phyloP scores from a whole-genome alignment of 148 eudicot species.

The Tetragonia tetragonoides region DNA sequence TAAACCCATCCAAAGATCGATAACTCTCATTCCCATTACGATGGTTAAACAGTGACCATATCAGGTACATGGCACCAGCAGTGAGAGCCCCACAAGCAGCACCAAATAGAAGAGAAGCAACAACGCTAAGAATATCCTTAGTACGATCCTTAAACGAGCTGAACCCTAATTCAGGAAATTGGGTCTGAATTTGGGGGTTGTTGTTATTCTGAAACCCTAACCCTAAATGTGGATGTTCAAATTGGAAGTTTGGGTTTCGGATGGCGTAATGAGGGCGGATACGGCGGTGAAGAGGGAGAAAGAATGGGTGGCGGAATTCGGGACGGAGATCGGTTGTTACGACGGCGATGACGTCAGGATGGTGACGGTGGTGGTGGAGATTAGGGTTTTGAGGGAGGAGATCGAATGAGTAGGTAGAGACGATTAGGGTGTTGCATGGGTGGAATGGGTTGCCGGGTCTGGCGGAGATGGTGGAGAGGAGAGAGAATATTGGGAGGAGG shows the following conservation, averaged over 20 bases:
- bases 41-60: conserved; percentile 57
- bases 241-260: not conserved
- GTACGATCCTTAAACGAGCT: conserved; percentile 52
- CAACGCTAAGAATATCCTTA: conserved; percentile 63
- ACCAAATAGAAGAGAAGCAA: conserved; percentile 69
- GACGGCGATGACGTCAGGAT: conserved; percentile 45
- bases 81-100: conserved; percentile 84
- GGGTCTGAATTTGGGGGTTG: not conserved
- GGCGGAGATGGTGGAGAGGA: conserved; percentile 27
- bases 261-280: not conserved
- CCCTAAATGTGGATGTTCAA: no score
- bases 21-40: conserved; percentile 37
- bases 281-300: not conserved
- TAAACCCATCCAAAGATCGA: conserved; percentile 32
- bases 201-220: not conserved
- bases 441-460: conserved; percentile 42
- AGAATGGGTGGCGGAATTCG: conserved; percentile 10
- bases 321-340: conserved; percentile 27
- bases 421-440: conserved; percentile 52
- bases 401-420: conserved; percentile 46
- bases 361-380: conserved; percentile 18
- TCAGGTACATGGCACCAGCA: conserved; percentile 59
- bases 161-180: conserved; percentile 26
- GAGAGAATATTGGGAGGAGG: conserved; percentile 27
- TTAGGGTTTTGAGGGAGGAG: conserved; percentile 25